Base-by-base conservation (phyloP, 305 asterid species). In the Stenogyne calaminthoides region DNA sequence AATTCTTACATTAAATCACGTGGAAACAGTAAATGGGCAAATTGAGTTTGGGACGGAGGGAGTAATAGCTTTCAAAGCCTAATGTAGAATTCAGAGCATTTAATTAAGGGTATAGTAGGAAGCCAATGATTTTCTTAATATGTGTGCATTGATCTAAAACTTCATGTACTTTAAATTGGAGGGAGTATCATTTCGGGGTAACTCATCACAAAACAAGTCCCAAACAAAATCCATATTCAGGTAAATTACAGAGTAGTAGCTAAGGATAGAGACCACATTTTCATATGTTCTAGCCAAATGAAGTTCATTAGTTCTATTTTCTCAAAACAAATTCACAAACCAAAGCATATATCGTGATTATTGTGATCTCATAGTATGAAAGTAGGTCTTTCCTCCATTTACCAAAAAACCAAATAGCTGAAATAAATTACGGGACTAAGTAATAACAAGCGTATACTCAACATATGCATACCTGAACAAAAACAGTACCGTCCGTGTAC, bases 401-500 rank as follows among this genome's bases (percentile, higher is more conserved):
- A 7, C 44, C 6, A 39, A 6, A 39, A 12, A 40, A 40, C 47
- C 47, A 2, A 10, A n/a, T n/a, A n/a, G n/a, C n/a, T n/a, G n/a
- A n/a, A n/a, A n/a, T n/a, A n/a, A n/a, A n/a, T n/a, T n/a, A n/a
- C n/a, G n/a, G n/a, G n/a, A n/a, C n/a, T n/a, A n/a, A 25, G 29
- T 19, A 15, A 32, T 32, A 7, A 5, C 7, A 22, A 54, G 36
- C 0, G 36, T 4, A 32, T 5, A 32, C 36, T 32, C 36, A 36
- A 54, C 18, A 1, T 51, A 47, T 7, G 8, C 8, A 22, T 80
- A 92, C 99, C 97, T 95, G 99, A 6, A 95, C 98, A 59, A 95
- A 95, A 22, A 95, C 98, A 3, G 99, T 95, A 82, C 99, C 99
- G 64, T 95, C 99, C 0, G 98, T 95, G 59, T 95, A 95, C 60